A percentile compares a stretch with the other conserved stretches of the same genome.
These are phyloP conservation scores for Aspergillus heteromorphus DNA, from an alignment of 495 filamentous ascomycete genomes.

Conservation along the genomic window DNA sequence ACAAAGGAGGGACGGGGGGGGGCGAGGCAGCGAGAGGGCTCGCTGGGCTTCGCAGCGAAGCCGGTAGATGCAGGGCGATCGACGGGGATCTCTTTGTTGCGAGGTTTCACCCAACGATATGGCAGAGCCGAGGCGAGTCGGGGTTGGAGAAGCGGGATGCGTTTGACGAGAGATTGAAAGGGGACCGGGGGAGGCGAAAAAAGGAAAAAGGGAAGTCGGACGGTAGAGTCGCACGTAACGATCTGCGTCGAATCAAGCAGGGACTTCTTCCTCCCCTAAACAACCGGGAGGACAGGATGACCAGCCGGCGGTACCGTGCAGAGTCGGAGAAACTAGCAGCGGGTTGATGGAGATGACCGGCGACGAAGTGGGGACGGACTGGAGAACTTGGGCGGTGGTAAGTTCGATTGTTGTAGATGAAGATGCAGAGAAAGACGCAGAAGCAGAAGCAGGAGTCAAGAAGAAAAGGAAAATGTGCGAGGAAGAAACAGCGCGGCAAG, in stretches of 20 bases:
- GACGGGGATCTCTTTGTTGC: constrained; percentile 6
- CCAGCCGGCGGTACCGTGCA: constrained; percentile 4
- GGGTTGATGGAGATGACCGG: not conserved
- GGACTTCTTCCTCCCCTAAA: not conserved
- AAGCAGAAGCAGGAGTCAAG: not conserved
- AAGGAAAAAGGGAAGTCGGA: constrained; percentile 1
- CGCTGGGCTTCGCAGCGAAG: not conserved
- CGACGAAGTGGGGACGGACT: not conserved
- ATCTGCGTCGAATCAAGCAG: constrained; percentile 5
- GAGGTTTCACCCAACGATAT: not conserved
- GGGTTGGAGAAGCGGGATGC: not conserved
- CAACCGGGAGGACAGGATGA: constrained; percentile 1
- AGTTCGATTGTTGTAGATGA: not conserved
- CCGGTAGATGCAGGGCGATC: constrained; percentile 2
- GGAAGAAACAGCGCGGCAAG: not conserved
- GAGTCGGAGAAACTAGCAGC: constrained; percentile 5
- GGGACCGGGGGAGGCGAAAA: not conserved
- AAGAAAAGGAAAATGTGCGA: too few relatives aligned
- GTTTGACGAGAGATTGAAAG: not conserved
- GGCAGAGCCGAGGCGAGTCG: not conserved
- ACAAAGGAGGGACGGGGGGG: constrained; percentile 10
- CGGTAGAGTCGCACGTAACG: not conserved
- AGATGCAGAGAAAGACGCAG: not conserved
- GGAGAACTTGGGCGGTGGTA: not conserved
- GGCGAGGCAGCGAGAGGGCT: not conserved